A percentile compares a stretch with the other conserved stretches of the same genome.
Evolutionary conservation across 306 rosid genomes (phyloP).

Genomic region (Quercus rubra): DNA sequence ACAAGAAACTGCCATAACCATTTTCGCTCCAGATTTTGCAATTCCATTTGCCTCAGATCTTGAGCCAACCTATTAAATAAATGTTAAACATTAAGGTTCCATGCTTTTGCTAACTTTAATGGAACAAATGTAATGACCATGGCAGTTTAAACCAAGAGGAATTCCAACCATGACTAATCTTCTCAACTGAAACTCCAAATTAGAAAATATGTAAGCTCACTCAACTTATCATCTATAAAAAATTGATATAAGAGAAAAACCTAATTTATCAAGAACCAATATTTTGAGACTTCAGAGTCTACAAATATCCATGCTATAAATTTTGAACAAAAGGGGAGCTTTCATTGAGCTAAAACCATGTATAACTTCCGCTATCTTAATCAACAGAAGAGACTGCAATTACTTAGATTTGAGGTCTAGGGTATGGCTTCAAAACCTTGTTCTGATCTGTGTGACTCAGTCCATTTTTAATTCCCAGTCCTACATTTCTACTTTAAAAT

Average conservation of each 20-base stretch:
- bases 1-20: slow-evolving; percentile 99
- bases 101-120: slow-evolving; percentile 11
- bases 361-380: background rate
- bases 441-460: slow-evolving; percentile 1
- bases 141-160: background rate
- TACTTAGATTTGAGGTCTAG: background rate
- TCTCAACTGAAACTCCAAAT: background rate
- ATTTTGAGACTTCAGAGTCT: background rate
- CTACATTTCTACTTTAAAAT: background rate
- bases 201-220: background rate
- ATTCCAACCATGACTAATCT: background rate
- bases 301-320: background rate
- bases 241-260: background rate
- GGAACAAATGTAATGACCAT: background rate
- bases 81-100: slow-evolving; percentile 9
- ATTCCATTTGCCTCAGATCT: slow-evolving; percentile 93
- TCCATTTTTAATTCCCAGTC: slow-evolving; percentile 9
- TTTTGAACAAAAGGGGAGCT: background rate
- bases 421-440: background rate
- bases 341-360: background rate
- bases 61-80: slow-evolving; percentile 74
- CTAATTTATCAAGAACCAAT: slow-evolving; percentile 3
- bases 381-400: background rate
- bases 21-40: slow-evolving; percentile 91
- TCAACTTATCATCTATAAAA: background rate